These are phyloP conservation scores for Hirsutella rhossiliensis DNA, from an alignment of 2,329 filamentous ascomycete genomes.

Conservation along the genomic window DNA sequence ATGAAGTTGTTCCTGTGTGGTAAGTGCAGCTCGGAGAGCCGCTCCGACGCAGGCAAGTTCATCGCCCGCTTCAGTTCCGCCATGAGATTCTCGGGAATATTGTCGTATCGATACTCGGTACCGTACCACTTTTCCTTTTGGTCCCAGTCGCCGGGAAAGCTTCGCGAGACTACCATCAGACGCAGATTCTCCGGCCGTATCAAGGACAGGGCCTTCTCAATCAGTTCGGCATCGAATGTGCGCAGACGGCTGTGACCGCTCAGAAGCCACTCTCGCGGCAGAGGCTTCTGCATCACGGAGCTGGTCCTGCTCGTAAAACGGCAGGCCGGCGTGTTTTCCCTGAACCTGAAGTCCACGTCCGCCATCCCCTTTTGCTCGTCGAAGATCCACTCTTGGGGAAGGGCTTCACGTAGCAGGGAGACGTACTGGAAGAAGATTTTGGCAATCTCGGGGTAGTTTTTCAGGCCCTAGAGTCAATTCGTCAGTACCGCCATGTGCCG, in stretches of 20 bases:
- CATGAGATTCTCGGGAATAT: conserved; percentile 66
- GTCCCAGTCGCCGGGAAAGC: conserved; percentile 74
- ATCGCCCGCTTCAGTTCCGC: conserved; percentile 55
- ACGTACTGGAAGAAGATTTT: conserved; percentile 88
- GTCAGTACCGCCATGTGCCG: neutral
- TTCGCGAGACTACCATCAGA: conserved; percentile 70
- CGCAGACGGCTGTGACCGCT: conserved; percentile 67
- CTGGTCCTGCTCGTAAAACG: conserved; percentile 79
- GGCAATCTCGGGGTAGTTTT: conserved; percentile 69
- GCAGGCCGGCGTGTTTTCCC: conserved; percentile 81
- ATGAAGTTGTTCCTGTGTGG: conserved; percentile 95
- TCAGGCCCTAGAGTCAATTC: conserved; percentile 40
- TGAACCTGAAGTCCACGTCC: conserved; percentile 91
- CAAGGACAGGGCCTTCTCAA: conserved; percentile 60
- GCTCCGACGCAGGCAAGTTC: conserved; percentile 40
- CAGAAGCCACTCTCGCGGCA: conserved; percentile 77
- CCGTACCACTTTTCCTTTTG: conserved; percentile 95
- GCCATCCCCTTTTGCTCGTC: conserved; percentile 83
- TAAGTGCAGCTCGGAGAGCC: conserved; percentile 64
- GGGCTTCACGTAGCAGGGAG: conserved; percentile 65
- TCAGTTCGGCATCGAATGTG: conserved; percentile 68
- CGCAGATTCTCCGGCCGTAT: conserved; percentile 84
- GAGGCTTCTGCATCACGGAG: conserved; percentile 80
- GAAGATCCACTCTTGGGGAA: conserved; percentile 86
- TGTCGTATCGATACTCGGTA: conserved; percentile 79